Evolutionary conservation across 1,284 basidiomycete genomes (phyloP).

Genomic region (Takashimella tepidaria): DNA sequence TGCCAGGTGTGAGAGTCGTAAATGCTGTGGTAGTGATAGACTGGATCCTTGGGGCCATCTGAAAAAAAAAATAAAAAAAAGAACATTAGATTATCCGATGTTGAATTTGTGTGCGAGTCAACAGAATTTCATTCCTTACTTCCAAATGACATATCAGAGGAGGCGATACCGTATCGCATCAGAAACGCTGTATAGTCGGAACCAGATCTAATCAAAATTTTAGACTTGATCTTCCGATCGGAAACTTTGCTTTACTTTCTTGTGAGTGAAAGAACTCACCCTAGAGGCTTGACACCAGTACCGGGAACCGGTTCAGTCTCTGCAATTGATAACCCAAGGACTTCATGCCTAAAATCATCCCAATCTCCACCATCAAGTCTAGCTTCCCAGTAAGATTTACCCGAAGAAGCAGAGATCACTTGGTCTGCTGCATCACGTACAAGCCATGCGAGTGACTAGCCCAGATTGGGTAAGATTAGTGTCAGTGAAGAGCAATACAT

Average conservation of each 20-base stretch:
- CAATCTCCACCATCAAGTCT: slow-evolving; percentile 37
- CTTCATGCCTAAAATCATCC: slow-evolving; percentile 9
- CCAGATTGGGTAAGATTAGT: too few relatives aligned
- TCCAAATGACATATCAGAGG: slow-evolving; percentile 49
- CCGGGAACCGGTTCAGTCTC: too few relatives aligned
- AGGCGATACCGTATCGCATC: slow-evolving; percentile 51
- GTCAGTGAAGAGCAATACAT: slow-evolving; percentile 12
- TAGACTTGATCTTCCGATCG: background rate
- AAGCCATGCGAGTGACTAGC: slow-evolving; percentile 71
- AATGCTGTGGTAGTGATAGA: slow-evolving; percentile 66
- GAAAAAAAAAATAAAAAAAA: too few relatives aligned
- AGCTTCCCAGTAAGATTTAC: slow-evolving; percentile 45
- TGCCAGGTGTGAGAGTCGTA: slow-evolving; percentile 75
- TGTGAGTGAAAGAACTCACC: slow-evolving; percentile 2
- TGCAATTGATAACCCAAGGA: slow-evolving; percentile 15
- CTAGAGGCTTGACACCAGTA: slow-evolving; percentile 11
- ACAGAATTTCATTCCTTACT: slow-evolving; percentile 10
- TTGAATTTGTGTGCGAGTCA: too few relatives aligned
- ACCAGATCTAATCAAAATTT: slow-evolving; percentile 47
- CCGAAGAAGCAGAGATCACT: slow-evolving; percentile 49
- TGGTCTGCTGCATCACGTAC: slow-evolving; percentile 63
- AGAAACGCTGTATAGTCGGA: slow-evolving; percentile 71
- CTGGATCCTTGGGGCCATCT: slow-evolving; percentile 53
- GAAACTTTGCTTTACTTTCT: too few relatives aligned
- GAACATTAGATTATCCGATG: slow-evolving; percentile 54